phyloP scores from a whole-genome alignment of 1,284 basidiomycete genomes.

The Coniferiporia weirii region DNA sequence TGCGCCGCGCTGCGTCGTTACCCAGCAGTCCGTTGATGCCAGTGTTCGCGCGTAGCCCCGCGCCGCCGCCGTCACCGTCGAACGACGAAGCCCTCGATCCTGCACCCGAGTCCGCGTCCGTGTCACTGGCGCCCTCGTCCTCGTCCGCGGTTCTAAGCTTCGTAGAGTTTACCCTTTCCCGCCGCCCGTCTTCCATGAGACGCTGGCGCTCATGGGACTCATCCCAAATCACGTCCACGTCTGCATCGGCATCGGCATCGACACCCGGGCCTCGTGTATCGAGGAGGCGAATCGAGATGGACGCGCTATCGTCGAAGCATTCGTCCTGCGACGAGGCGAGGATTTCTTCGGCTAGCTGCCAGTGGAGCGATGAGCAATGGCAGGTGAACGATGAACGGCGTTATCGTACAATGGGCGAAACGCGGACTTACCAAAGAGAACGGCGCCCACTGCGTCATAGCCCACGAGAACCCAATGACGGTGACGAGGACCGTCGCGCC shows the following conservation, averaged over 20 bases:
- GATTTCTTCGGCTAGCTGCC: conserved; percentile 68
- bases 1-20: conserved; percentile 43
- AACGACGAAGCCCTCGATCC: conserved; percentile 15
- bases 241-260: conserved; percentile 9
- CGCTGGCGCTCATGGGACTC: conserved; percentile 14
- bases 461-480: conserved; percentile 72
- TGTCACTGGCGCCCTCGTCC: conserved; percentile 8
- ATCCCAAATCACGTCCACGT: conserved; percentile 18
- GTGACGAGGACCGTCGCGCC: conserved; percentile 65
- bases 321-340: conserved; percentile 44
- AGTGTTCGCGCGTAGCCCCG: background rate
- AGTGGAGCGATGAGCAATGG: background rate
- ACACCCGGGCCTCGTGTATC: conserved; percentile 30
- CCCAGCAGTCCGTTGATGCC: conserved; percentile 30
- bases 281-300: conserved; percentile 45
- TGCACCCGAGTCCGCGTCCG: no score
- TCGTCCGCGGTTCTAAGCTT: conserved; percentile 6
- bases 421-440: conserved; percentile 58
- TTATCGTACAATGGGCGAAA: background rate
- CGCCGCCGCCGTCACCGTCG: conserved; percentile 13
- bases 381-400: no score
- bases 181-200: conserved; percentile 9
- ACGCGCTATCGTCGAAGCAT: conserved; percentile 32
- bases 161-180: background rate
- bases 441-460: conserved; percentile 75